A percentile compares a stretch with the other conserved stretches of the same genome.
These are phyloP conservation scores for Blepharisma stoltei DNA, from an alignment of 73 alveolate genomes.

Conservation along the genomic window DNA sequence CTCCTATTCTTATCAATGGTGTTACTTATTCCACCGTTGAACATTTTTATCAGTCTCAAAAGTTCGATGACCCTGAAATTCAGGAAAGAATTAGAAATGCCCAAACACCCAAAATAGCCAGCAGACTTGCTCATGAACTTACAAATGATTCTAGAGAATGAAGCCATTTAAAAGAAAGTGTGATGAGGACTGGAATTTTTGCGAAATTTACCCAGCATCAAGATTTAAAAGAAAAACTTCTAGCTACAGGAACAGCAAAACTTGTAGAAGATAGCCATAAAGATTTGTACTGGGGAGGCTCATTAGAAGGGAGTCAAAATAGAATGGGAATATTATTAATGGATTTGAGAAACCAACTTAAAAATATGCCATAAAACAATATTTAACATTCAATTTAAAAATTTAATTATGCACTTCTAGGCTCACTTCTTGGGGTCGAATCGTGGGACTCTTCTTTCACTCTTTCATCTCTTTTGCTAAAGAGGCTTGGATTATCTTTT, in stretches of 20 bases:
- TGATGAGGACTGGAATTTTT: neutral
- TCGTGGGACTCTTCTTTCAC: no score
- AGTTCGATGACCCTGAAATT: neutral
- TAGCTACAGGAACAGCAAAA: neutral
- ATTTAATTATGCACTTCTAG: no score
- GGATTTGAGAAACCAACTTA: neutral
- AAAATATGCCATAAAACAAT: no score
- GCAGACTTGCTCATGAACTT: neutral
- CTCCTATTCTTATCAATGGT: neutral
- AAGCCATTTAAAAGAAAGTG: neutral
- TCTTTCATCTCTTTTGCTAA: no score
- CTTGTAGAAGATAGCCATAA: neutral
- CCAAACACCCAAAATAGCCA: slow-evolving; percentile 19
- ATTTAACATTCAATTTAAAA: no score
- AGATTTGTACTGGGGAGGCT: slow-evolving; percentile 1
- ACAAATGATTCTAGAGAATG: neutral
- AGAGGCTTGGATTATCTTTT: neutral
- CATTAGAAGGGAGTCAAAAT: neutral
- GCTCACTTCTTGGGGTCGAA: no score
- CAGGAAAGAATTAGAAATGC: neutral
- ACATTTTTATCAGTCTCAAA: slow-evolving; percentile 9
- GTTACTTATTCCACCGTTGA: neutral
- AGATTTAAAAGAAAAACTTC: slow-evolving; percentile 13
- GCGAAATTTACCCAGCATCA: slow-evolving; percentile 1
- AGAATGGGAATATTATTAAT: neutral